phyloP scores from a whole-genome alignment of 2,329 filamentous ascomycete species.

The Fonsecaea nubica region DNA sequence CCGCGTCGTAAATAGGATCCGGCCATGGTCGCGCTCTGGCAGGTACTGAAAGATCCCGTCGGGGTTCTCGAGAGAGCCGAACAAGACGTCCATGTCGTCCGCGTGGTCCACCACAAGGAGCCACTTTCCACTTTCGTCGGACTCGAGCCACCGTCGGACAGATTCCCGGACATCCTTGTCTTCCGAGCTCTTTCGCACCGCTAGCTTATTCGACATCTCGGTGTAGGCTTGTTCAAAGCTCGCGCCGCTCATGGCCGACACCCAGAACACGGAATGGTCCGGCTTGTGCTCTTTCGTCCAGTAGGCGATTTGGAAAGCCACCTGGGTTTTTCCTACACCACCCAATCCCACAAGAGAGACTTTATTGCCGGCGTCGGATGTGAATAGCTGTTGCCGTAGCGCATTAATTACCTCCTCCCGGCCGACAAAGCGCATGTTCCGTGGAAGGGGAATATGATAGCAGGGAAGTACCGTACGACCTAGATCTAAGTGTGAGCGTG shows the following conservation, averaged over 20 bases:
- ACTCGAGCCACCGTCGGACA: conserved; percentile 16
- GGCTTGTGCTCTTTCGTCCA: conserved; percentile 10
- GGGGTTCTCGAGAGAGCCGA: not conserved
- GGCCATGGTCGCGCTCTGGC: conserved; percentile 32
- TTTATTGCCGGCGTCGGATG: conserved; percentile 8
- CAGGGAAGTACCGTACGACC: not conserved
- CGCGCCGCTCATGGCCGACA: conserved; percentile 12
- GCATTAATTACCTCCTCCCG: conserved; percentile 11
- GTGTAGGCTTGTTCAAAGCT: conserved; percentile 23
- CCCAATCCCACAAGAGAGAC: conserved; percentile 23
- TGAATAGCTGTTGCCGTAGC: conserved; percentile 12
- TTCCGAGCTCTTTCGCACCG: conserved; percentile 17
- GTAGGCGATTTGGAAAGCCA: conserved; percentile 20
- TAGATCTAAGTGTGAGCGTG: not conserved
- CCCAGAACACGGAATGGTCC: conserved; percentile 27
- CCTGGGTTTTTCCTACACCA: conserved; percentile 24
- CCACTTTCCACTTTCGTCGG: conserved; percentile 27
- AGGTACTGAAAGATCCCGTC: conserved; percentile 28
- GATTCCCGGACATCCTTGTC: conserved; percentile 28
- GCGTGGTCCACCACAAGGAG: conserved; percentile 40
- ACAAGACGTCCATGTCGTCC: conserved; percentile 30
- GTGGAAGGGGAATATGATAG: conserved; percentile 22
- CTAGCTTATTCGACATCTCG: conserved; percentile 24
- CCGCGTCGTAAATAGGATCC: conserved; percentile 40
- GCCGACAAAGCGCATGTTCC: conserved; percentile 16